Base-by-base conservation (phyloP, 2,329 filamentous ascomycete genomes). In the Achaetomium macrosporum region DNA sequence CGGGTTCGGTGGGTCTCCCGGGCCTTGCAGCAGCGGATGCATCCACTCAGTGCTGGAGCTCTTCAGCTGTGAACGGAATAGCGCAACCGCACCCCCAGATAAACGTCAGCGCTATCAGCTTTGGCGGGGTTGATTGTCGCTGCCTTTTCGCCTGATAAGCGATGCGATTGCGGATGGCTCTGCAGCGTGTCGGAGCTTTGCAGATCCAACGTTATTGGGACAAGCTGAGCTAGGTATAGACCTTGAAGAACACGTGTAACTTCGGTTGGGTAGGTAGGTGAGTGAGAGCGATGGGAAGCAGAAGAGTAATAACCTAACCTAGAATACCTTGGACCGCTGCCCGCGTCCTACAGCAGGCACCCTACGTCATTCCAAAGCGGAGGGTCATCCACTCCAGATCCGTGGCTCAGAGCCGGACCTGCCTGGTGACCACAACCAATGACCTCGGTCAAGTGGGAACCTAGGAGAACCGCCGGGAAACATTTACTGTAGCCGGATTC, bases 41-140 rank as follows among this genome's bases (percentile, higher is more conserved):
- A 29, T 33, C 47, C 50, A 39, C 48, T 51, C 29, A 36, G 13
- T 17, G 54, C 37, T 51, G 53, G 57, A 52, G 42, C 37, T 42
- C 45, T 51, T 37, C 50, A 54, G 50, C 52, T 53, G 44, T 20
- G 52, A 52, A 48, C 29, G 57, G 57, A 50, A 55, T 56, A 50
- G 55, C 52, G 52, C 31, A 36, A 33, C 11, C 42, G 35, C 36
- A 49, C 31, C 29, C 36, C 47, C 44, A 54, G 51, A 54, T 52
- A 55, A 51, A 49, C 44, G 43, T 41, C 43, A 47, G 39, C 50
- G 42, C 39, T 39, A 51, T 49, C 56, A 42, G 40, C 41, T 37
- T 29, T 42, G 46, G 49, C 54, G 49, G 46, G 48, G 54, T 42
- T 48, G 42, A 49, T 45, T 19, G 42, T 19, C 33, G 33, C 4